Percentiles rank a stretch among this genome's conserved stretches.
Conservation (phyloP, 225 moss, liverwort and hornwort genomes). For the Pseudisothecium myosuroides region DNA sequence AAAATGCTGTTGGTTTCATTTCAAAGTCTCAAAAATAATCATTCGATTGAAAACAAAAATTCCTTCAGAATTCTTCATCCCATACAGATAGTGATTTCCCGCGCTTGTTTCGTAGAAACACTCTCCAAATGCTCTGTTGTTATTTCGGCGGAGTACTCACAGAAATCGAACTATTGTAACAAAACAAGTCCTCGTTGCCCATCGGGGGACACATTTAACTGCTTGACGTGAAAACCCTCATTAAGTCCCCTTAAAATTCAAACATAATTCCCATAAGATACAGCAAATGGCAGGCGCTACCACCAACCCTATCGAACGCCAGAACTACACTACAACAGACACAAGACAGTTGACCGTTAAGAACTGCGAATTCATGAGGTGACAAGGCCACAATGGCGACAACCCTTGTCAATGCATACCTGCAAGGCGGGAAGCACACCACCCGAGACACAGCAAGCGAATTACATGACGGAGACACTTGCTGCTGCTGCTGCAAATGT, state of each 20-base stretch:
- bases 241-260: background rate
- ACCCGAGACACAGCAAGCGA: constrained; percentile 25
- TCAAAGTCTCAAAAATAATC: background rate
- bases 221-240: background rate
- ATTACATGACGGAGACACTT: constrained; percentile 4
- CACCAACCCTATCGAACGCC: background rate
- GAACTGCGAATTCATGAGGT: background rate
- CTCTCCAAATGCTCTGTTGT: background rate
- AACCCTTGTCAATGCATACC: background rate
- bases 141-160: background rate
- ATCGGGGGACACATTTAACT: background rate
- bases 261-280: background rate
- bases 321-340: background rate
- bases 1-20: background rate
- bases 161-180: background rate
- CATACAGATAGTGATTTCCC: background rate
- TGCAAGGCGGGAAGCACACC: constrained; percentile 1
- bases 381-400: background rate
- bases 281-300: background rate
- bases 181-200: background rate
- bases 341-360: background rate
- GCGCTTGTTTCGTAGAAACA: background rate
- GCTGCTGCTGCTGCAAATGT: constrained; percentile 4
- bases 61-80: background rate
- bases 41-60: background rate